Percentiles rank a stretch among this genome's conserved stretches.
These are phyloP conservation scores for Aspergillus nidulans DNA, from an alignment of 495 filamentous ascomycete species.

Conservation along the genomic window DNA sequence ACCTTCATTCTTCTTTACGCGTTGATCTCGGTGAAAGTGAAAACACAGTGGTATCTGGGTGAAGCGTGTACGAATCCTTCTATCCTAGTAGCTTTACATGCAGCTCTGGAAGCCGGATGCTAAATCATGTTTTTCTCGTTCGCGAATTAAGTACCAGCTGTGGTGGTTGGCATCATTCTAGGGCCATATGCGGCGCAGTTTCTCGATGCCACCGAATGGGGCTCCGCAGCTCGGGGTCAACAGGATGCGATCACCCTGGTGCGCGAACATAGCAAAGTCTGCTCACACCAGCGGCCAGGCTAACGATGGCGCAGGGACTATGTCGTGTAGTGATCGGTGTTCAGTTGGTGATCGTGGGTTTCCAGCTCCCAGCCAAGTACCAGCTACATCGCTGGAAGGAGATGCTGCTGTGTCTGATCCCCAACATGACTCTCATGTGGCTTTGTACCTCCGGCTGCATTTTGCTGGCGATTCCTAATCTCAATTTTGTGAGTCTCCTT, in stretches of 20 bases:
- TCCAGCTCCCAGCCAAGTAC: conserved; percentile 8
- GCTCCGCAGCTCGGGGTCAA: conserved; percentile 1
- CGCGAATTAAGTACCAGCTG: background rate
- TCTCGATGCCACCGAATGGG: conserved; percentile 10
- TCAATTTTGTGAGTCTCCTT: conserved; percentile 1
- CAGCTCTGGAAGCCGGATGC: background rate
- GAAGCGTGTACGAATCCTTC: conserved; percentile 5
- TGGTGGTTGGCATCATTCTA: conserved; percentile 2
- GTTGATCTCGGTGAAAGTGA: conserved; percentile 7
- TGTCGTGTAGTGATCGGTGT: conserved; percentile 10
- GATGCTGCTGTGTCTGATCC: conserved; percentile 10
- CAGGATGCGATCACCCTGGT: conserved; percentile 9
- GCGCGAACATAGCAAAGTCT: background rate
- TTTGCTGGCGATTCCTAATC: background rate
- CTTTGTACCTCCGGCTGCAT: conserved; percentile 7
- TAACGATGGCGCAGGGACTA: background rate
- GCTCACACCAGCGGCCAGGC: background rate
- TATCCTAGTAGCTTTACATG: no score
- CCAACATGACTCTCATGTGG: conserved; percentile 12
- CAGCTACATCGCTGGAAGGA: conserved; percentile 9
- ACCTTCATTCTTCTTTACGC: conserved; percentile 2
- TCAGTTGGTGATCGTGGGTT: conserved; percentile 8
- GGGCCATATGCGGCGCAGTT: conserved; percentile 4
- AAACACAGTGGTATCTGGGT: conserved; percentile 4
- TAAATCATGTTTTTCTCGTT: background rate